phyloP scores from a whole-genome alignment of 129 eudicot genomes.

The Chrysanthemum seticuspe region DNA sequence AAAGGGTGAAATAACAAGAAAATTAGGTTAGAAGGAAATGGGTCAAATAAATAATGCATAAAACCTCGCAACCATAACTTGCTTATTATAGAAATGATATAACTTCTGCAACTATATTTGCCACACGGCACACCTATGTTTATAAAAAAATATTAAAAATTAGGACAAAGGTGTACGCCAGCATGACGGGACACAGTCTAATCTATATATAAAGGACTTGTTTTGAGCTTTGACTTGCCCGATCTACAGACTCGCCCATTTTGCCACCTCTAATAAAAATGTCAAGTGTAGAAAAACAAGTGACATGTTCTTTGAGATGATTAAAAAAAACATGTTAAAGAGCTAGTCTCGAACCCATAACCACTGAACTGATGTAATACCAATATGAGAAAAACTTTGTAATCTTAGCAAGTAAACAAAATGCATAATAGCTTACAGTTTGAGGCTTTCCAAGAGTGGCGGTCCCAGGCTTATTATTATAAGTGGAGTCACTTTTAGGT shows the following conservation, averaged over 20 bases:
- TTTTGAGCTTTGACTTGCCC: neutral
- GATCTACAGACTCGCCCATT: neutral
- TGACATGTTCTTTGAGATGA: neutral
- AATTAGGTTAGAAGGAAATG: neutral
- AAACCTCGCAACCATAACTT: neutral
- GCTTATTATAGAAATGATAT: neutral
- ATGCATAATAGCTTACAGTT: constrained; percentile 51
- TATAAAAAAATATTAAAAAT: neutral
- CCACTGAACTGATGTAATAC: neutral
- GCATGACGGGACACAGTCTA: neutral
- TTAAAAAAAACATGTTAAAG: neutral
- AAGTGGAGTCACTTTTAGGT: constrained; percentile 49
- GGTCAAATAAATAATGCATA: neutral
- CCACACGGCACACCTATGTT: neutral
- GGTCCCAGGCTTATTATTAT: constrained; percentile 47
- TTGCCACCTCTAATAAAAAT: neutral
- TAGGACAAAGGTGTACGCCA: neutral
- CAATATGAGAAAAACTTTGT: neutral
- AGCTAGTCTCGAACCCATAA: constrained; percentile 4
- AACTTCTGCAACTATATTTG: neutral
- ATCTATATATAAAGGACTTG: neutral
- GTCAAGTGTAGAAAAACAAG: neutral
- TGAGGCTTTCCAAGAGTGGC: constrained; percentile 69
- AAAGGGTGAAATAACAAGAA: neutral
- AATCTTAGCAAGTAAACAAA: constrained; percentile 19